These are phyloP conservation scores for Domatiomyces catenatus DNA, from an alignment of 2,329 filamentous ascomycete species.

Conservation along the genomic window DNA sequence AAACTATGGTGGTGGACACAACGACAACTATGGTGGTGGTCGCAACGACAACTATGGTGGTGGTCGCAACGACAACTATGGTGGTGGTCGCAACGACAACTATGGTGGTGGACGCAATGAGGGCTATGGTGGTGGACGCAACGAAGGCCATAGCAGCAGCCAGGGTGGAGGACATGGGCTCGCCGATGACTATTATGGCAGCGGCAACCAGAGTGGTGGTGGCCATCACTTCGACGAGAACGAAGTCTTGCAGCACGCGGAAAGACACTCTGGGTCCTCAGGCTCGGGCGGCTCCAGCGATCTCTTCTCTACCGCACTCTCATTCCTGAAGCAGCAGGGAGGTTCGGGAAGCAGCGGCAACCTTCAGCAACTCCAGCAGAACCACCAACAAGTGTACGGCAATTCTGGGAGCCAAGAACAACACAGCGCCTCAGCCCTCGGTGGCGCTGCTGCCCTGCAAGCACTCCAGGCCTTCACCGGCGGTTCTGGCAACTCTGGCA, in stretches of 20 bases:
- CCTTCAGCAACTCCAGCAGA: slow-evolving; percentile 46
- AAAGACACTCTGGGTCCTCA: slow-evolving; percentile 40
- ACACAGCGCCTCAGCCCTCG: slow-evolving; percentile 32
- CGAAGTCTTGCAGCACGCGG: slow-evolving; percentile 40
- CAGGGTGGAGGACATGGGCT: slow-evolving; percentile 9
- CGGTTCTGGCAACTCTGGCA: slow-evolving; percentile 31
- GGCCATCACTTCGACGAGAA: slow-evolving; percentile 37
- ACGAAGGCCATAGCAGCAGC: slow-evolving; percentile 12
- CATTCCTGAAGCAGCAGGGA: slow-evolving; percentile 27
- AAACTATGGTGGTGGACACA: slow-evolving; percentile 5
- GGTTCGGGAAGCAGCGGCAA: slow-evolving; percentile 28
- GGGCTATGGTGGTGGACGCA: slow-evolving; percentile 3
- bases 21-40: slow-evolving; percentile 8
- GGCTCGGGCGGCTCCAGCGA: slow-evolving; percentile 35
- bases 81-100: slow-evolving; percentile 4
- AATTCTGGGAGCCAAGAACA: slow-evolving; percentile 30
- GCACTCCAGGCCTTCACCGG: slow-evolving; percentile 53
- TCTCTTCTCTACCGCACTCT: slow-evolving; percentile 43
- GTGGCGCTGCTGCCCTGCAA: slow-evolving; percentile 35
- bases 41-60: slow-evolving; percentile 7
- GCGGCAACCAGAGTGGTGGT: slow-evolving; percentile 12
- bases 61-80: slow-evolving; percentile 3
- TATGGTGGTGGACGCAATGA: slow-evolving; percentile 5
- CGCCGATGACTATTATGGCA: slow-evolving; percentile 10
- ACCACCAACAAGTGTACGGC: slow-evolving; percentile 61